Conservation (phyloP, 495 filamentous ascomycete species). For the Podospora anserina region DNA sequence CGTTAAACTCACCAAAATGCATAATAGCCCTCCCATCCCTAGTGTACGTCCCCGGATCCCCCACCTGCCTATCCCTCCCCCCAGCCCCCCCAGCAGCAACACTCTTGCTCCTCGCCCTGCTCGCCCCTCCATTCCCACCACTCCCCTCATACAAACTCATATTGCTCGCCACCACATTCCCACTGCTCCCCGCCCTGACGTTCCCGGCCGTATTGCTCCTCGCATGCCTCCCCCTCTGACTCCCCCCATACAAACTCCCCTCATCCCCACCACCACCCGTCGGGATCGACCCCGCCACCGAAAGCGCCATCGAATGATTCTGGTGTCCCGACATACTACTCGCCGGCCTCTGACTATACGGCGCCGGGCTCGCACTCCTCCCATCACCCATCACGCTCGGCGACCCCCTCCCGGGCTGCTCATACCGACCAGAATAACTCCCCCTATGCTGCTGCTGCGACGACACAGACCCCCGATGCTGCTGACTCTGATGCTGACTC, state of each 20-base stretch:
- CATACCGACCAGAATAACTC: neutral
- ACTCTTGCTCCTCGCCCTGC: constrained; percentile 73
- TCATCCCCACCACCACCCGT: constrained; percentile 30
- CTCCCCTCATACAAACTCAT: constrained; percentile 63
- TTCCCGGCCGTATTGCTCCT: constrained; percentile 18
- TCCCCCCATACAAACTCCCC: constrained; percentile 48
- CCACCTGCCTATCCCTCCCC: constrained; percentile 78
- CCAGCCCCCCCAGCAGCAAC: constrained; percentile 55
- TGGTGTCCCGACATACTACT: constrained; percentile 16
- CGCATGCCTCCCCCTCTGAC: constrained; percentile 44
- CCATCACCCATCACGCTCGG: neutral
- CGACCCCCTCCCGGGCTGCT: neutral
- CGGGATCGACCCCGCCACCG: constrained; percentile 54
- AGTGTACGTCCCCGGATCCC: constrained; percentile 66
- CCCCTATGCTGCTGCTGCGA: neutral
- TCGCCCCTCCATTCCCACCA: constrained; percentile 31
- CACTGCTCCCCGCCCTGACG: neutral
- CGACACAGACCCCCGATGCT: constrained; percentile 3
- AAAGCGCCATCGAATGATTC: constrained; percentile 64
- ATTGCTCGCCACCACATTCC: constrained; percentile 25
- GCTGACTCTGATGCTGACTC: constrained; percentile 9
- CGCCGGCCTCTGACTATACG: constrained; percentile 37
- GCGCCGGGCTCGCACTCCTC: constrained; percentile 54
- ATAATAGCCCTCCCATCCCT: constrained; percentile 84
- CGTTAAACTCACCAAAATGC: constrained; percentile 74